A percentile compares a stretch with the other conserved stretches of the same genome.
Conservation (phyloP, 805 yeast genomes). For the Barnettozyma sucrosica region DNA sequence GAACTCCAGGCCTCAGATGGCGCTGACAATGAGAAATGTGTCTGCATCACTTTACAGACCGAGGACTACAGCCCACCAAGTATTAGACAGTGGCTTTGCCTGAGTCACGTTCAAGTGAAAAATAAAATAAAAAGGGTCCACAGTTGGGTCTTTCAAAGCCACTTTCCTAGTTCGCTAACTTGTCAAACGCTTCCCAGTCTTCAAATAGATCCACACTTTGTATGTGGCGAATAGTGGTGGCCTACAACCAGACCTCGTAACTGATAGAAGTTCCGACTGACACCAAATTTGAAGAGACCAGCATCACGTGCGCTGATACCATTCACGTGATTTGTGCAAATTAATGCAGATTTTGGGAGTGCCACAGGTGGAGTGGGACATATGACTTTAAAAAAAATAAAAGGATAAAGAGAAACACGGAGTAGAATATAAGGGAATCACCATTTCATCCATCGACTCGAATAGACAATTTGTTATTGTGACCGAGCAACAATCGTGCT, state of each 20-base stretch:
- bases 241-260: not conserved
- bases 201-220: not conserved
- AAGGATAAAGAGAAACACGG: not conserved
- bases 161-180: too few species aligned
- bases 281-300: conserved; percentile 5
- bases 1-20: too few species aligned
- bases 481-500: not conserved
- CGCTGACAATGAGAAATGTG: too few species aligned
- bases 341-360: not conserved
- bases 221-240: not conserved
- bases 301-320: conserved; percentile 7
- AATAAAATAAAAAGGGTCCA: not conserved
- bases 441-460: not conserved
- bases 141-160: not conserved
- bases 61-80: too few species aligned
- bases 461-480: not conserved
- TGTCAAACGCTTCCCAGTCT: not conserved
- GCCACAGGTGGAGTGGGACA: not conserved
- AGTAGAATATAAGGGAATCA: not conserved
- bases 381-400: not conserved
- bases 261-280: not conserved
- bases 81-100: too few species aligned
- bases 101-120: too few species aligned
- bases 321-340: conserved; percentile 11
- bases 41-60: too few species aligned